Evolutionary conservation across 805 yeast genomes (phyloP).

Genomic region (Suhomyces sp.): DNA sequence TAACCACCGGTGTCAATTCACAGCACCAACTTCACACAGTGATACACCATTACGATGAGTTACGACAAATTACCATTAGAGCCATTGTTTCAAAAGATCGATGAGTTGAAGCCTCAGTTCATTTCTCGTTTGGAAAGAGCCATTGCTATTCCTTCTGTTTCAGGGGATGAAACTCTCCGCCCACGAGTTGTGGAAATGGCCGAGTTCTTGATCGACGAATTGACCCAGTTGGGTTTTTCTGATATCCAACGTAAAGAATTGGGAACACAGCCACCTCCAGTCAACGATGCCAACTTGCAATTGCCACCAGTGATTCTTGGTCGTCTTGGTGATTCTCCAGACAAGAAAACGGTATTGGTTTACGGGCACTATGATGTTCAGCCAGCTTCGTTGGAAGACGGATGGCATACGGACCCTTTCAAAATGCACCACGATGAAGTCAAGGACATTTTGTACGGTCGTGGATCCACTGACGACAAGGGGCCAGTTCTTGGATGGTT

Average conservation of each 20-base stretch:
- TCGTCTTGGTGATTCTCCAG: conserved; percentile 76
- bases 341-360: conserved; percentile 82
- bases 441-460: conserved; percentile 72
- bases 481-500: conserved; percentile 99
- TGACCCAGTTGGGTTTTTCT: conserved; percentile 68
- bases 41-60: conserved; percentile 22
- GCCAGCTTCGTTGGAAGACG: conserved; percentile 90
- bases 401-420: conserved; percentile 95
- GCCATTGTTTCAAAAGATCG: conserved; percentile 59
- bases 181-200: conserved; percentile 91
- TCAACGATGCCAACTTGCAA: conserved; percentile 57
- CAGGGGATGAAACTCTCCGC: conserved; percentile 84
- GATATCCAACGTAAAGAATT: conserved; percentile 80
- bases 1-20: neutral
- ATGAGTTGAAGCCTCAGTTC: conserved; percentile 71
- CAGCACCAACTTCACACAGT: neutral
- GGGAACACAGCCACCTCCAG: conserved; percentile 92
- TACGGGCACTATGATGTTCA: conserved; percentile 99
- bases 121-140: conserved; percentile 72
- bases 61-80: conserved; percentile 41
- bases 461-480: conserved; percentile 97
- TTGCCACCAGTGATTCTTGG: conserved; percentile 96
- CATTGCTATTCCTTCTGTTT: conserved; percentile 93
- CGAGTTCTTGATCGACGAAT: conserved; percentile 68
- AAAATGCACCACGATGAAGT: conserved; percentile 55